Conservation (phyloP, 2,329 filamentous ascomycete species). For the Aspergillus fischeri region DNA sequence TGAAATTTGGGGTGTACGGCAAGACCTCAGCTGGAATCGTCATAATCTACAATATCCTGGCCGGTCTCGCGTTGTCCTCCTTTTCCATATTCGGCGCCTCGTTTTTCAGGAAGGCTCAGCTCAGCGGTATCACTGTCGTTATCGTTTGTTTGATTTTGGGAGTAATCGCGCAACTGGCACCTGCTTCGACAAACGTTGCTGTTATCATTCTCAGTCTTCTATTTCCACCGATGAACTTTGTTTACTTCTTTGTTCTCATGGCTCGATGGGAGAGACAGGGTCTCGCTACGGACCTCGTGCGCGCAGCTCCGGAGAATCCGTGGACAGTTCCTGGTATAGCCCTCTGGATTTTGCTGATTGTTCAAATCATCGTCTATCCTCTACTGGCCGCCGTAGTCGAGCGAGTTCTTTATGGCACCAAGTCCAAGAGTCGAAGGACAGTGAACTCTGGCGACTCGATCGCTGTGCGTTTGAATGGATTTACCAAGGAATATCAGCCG, state of each 20-base stretch:
- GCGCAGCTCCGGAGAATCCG: conserved; percentile 59
- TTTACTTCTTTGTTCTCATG: conserved; percentile 71
- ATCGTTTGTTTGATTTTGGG: conserved; percentile 71
- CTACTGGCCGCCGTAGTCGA: conserved; percentile 72
- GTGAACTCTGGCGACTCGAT: conserved; percentile 30
- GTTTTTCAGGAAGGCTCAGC: conserved; percentile 81
- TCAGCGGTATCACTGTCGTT: conserved; percentile 76
- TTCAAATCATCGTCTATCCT: conserved; percentile 76
- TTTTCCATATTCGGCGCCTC: conserved; percentile 76
- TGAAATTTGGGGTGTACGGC: conserved; percentile 60
- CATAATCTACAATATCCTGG: conserved; percentile 68
- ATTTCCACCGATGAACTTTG: conserved; percentile 84
- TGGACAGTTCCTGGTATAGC: conserved; percentile 70
- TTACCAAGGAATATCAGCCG: conserved; percentile 75
- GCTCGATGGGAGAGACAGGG: conserved; percentile 69
- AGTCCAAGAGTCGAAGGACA: conserved; percentile 55
- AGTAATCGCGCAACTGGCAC: conserved; percentile 74
- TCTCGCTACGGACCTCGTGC: conserved; percentile 56
- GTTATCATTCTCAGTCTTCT: conserved; percentile 69
- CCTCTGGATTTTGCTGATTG: conserved; percentile 70
- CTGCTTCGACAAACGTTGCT: conserved; percentile 54
- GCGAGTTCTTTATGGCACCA: conserved; percentile 69
- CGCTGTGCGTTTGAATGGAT: conserved; percentile 66
- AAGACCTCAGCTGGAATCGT: conserved; percentile 62
- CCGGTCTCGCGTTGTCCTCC: conserved; percentile 72